phyloP scores from a whole-genome alignment of 305 asterid species.

The Plantago rigida region DNA sequence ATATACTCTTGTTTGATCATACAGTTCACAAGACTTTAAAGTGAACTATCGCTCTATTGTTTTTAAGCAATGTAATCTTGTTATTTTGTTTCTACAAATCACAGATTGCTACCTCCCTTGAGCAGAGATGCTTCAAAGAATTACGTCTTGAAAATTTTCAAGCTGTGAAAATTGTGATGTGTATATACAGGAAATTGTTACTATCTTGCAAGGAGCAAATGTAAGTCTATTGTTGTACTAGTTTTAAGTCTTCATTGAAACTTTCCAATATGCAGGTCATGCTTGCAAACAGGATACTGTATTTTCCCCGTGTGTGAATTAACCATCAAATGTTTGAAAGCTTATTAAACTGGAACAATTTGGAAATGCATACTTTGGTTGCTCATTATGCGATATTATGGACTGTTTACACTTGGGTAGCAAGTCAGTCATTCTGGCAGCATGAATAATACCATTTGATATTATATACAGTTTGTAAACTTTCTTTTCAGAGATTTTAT shows the following conservation, averaged over 20 bases:
- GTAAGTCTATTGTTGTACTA: slow-evolving; percentile 35
- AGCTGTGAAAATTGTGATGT: slow-evolving; percentile 67
- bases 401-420: background rate
- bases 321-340: background rate
- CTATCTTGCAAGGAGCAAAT: slow-evolving; percentile 86
- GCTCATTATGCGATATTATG: background rate
- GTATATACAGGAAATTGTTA: slow-evolving; percentile 77
- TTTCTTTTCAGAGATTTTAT: no score
- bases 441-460: no score
- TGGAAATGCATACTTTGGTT: background rate
- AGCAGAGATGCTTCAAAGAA: slow-evolving; percentile 95
- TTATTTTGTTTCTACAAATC: slow-evolving; percentile 27
- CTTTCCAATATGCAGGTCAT: slow-evolving; percentile 8
- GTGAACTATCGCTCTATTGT: background rate
- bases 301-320: slow-evolving; percentile 13
- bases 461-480: no score
- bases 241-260: background rate
- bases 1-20: background rate
- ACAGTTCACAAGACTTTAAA: no score
- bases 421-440: background rate
- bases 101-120: slow-evolving; percentile 79
- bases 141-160: slow-evolving; percentile 66
- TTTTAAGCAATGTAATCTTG: slow-evolving; percentile 9
- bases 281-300: background rate
- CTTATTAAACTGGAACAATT: no score